These are phyloP conservation scores for Aspergillus unguis DNA, from an alignment of 2,329 filamentous ascomycete genomes.

Conservation along the genomic window DNA sequence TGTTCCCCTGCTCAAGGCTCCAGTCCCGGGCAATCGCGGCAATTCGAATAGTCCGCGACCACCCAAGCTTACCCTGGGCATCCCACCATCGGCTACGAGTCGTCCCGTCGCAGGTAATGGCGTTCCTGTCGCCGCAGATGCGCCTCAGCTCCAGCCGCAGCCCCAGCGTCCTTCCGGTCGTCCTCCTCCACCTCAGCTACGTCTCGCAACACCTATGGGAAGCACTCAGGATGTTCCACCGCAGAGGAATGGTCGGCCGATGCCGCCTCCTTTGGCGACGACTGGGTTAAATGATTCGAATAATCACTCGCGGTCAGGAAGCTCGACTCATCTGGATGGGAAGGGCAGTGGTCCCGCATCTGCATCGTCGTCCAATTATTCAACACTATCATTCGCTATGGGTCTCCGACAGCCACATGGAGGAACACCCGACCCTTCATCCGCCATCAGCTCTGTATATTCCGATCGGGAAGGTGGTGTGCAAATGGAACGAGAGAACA, in stretches of 20 bases:
- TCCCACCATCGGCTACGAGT: slow-evolving; percentile 79
- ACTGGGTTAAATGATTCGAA: slow-evolving; percentile 78
- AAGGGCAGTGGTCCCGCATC: slow-evolving; percentile 77
- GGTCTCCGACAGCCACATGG: slow-evolving; percentile 58
- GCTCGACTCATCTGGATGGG: slow-evolving; percentile 73
- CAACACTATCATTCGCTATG: slow-evolving; percentile 76
- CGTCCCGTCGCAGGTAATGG: slow-evolving; percentile 63
- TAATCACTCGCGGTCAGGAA: slow-evolving; percentile 76
- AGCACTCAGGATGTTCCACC: slow-evolving; percentile 61
- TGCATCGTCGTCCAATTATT: slow-evolving; percentile 83
- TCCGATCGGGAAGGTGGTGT: slow-evolving; percentile 73
- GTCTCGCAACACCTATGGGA: slow-evolving; percentile 85
- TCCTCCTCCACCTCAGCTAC: slow-evolving; percentile 72
- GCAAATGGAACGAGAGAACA: slow-evolving; percentile 78
- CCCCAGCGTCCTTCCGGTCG: slow-evolving; percentile 43
- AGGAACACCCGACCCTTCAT: slow-evolving; percentile 77
- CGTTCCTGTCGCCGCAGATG: slow-evolving; percentile 31
- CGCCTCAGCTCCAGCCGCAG: slow-evolving; percentile 33
- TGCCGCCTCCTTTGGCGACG: slow-evolving; percentile 60
- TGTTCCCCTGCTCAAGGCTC: slow-evolving; percentile 76
- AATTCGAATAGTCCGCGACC: slow-evolving; percentile 61
- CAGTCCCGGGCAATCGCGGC: slow-evolving; percentile 67
- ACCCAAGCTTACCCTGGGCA: slow-evolving; percentile 81
- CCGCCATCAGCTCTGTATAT: slow-evolving; percentile 80
- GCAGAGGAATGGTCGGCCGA: slow-evolving; percentile 57